Evolutionary conservation across 2,329 filamentous ascomycete genomes (phyloP).

Genomic region (Westerdykella aurantiaca): DNA sequence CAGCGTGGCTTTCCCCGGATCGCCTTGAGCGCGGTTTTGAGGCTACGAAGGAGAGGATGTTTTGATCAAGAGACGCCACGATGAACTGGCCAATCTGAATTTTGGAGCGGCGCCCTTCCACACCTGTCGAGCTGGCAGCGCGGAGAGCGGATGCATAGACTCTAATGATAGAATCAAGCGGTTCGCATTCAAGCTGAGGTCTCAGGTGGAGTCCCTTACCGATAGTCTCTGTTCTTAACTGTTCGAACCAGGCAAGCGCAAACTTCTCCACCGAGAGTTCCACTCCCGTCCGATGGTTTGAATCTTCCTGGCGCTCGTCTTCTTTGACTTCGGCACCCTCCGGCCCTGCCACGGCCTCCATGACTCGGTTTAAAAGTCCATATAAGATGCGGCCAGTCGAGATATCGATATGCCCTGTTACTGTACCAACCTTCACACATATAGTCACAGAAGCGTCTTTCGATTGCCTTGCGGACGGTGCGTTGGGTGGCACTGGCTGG

Average conservation of each 20-base stretch:
- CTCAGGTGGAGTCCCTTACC: slow-evolving; percentile 1
- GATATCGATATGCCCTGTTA: slow-evolving; percentile 31
- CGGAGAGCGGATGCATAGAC: slow-evolving; percentile 19
- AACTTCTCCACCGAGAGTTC: slow-evolving; percentile 24
- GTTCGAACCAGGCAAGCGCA: slow-evolving; percentile 30
- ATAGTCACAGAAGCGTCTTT: slow-evolving; percentile 13
- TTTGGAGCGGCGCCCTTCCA: slow-evolving; percentile 16
- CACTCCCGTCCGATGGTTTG: slow-evolving; percentile 6
- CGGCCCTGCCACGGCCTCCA: slow-evolving; percentile 13
- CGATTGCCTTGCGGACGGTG: neutral
- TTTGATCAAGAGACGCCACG: slow-evolving; percentile 45
- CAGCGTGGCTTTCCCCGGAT: slow-evolving; percentile 14
- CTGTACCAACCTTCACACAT: slow-evolving; percentile 30
- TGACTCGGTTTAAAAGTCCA: slow-evolving; percentile 22
- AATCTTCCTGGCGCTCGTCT: slow-evolving; percentile 1
- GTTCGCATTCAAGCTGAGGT: slow-evolving; percentile 18
- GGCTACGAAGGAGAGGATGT: slow-evolving; percentile 48
- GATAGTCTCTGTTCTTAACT: slow-evolving; percentile 20
- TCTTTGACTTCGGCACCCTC: slow-evolving; percentile 2
- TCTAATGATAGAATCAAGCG: slow-evolving; percentile 26
- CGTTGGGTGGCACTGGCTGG: slow-evolving; percentile 5
- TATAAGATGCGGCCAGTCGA: slow-evolving; percentile 32
- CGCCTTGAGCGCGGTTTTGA: slow-evolving; percentile 21
- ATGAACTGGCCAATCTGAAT: slow-evolving; percentile 39
- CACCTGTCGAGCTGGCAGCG: slow-evolving; percentile 16